Evolutionary conservation across 140 eudicot genomes (phyloP).

Genomic region (Bidens hawaiensis): DNA sequence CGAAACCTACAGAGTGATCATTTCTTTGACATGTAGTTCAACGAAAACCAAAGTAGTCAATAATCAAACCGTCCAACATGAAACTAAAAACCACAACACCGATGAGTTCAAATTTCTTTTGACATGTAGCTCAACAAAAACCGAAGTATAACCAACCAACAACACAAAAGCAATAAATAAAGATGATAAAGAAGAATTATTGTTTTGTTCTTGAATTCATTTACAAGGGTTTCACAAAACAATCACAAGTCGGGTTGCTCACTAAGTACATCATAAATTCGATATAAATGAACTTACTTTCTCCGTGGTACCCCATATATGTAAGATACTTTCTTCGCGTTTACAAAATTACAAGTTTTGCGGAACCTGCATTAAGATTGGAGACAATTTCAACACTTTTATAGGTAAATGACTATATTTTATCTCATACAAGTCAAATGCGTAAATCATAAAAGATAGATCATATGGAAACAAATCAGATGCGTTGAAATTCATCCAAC

Average conservation of each 20-base stretch:
- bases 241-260: slow-evolving; percentile 30
- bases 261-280: slow-evolving; percentile 31
- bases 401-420: background rate
- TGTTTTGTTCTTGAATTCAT: slow-evolving; percentile 27
- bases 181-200: slow-evolving; percentile 7
- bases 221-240: slow-evolving; percentile 23
- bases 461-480: background rate
- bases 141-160: background rate
- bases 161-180: slow-evolving; percentile 4
- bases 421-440: no score
- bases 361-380: slow-evolving; percentile 28
- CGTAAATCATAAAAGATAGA: background rate
- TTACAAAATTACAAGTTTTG: slow-evolving; percentile 31
- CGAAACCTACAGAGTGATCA: no score
- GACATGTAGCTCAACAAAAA: background rate
- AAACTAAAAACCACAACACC: no score
- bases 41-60: no score
- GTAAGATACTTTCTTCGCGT: slow-evolving; percentile 22
- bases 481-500: background rate
- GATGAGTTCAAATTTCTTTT: background rate
- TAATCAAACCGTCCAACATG: no score
- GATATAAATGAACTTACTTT: slow-evolving; percentile 22
- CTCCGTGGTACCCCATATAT: slow-evolving; percentile 25
- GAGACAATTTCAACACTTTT: background rate
- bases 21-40: no score